phyloP scores from a whole-genome alignment of 2,329 filamentous ascomycete species.

The Beauveria varroae region DNA sequence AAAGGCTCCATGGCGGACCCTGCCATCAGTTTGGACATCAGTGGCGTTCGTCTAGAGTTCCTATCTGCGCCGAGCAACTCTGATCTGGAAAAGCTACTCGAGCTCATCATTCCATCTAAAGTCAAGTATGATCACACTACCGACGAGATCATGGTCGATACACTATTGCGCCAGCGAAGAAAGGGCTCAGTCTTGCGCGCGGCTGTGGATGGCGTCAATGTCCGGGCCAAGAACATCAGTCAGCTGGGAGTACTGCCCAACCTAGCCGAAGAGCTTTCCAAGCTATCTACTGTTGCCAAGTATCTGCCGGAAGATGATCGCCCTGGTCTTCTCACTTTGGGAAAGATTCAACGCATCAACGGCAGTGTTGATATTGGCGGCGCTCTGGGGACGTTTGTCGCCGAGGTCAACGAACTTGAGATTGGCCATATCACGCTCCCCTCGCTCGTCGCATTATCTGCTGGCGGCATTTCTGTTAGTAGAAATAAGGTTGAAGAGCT shows the following conservation, averaged over 20 bases:
- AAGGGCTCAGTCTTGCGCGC: conserved; percentile 78
- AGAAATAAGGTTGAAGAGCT: conserved; percentile 66
- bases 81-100: conserved; percentile 75
- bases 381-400: conserved; percentile 56
- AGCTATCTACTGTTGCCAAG: conserved; percentile 80
- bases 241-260: conserved; percentile 61
- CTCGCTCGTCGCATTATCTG: conserved; percentile 69
- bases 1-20: conserved; percentile 45
- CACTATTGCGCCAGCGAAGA: conserved; percentile 73
- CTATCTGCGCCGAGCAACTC: conserved; percentile 63
- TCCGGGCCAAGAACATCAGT: conserved; percentile 54
- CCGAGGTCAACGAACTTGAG: conserved; percentile 56
- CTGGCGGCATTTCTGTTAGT: conserved; percentile 53
- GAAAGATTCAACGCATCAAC: conserved; percentile 56
- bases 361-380: conserved; percentile 57
- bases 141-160: conserved; percentile 93
- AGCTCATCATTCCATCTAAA: conserved; percentile 84
- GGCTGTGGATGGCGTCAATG: conserved; percentile 56
- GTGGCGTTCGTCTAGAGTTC: conserved; percentile 65
- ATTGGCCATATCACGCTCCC: conserved; percentile 78
- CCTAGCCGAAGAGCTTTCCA: conserved; percentile 71
- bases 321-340: conserved; percentile 75
- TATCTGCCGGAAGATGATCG: conserved; percentile 94
- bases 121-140: conserved; percentile 79
- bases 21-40: conserved; percentile 55